phyloP scores from a whole-genome alignment of 202 grass and related monocot species.

The Hordeum pubiflorum region DNA sequence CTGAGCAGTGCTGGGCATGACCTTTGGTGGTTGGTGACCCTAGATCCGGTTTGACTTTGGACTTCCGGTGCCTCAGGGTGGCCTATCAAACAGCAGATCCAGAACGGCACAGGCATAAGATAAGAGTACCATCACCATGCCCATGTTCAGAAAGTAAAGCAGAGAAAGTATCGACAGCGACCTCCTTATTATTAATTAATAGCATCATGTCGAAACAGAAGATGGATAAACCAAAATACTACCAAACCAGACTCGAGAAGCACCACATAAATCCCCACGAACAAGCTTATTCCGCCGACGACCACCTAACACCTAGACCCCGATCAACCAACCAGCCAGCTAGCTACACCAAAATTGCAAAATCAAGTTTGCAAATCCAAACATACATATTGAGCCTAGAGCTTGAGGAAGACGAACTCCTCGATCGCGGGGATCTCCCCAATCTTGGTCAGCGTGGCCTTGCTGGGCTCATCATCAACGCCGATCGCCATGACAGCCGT shows the following conservation, averaged over 20 bases:
- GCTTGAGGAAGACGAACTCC: conserved; percentile 86
- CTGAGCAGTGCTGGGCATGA: not conserved
- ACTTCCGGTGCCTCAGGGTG: not conserved
- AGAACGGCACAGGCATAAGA: not conserved
- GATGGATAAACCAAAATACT: not conserved
- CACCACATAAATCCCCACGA: not conserved
- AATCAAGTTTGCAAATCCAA: conserved; percentile 11
- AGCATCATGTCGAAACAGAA: conserved; percentile 8
- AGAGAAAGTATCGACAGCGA: not conserved
- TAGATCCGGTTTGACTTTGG: not conserved
- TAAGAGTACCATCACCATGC: not conserved
- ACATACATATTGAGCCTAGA: conserved; percentile 35
- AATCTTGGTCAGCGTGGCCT: conserved; percentile 55
- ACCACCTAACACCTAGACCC: conserved; percentile 15
- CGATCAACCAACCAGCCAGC: conserved; percentile 11
- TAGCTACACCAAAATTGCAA: conserved; percentile 51
- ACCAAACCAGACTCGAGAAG: not conserved
- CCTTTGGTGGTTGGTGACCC: not conserved
- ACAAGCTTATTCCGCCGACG: conserved; percentile 35
- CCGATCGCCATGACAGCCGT: conserved; percentile 78
- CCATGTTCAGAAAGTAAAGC: not conserved
- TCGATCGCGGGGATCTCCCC: conserved; percentile 74
- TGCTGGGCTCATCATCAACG: conserved; percentile 66
- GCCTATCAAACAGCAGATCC: not conserved
- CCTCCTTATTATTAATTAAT: conserved; percentile 26